A percentile compares a stretch with the other conserved stretches of the same genome.
Conservation (phyloP, 2,329 filamentous ascomycete species). For the Fusarium paranaense region DNA sequence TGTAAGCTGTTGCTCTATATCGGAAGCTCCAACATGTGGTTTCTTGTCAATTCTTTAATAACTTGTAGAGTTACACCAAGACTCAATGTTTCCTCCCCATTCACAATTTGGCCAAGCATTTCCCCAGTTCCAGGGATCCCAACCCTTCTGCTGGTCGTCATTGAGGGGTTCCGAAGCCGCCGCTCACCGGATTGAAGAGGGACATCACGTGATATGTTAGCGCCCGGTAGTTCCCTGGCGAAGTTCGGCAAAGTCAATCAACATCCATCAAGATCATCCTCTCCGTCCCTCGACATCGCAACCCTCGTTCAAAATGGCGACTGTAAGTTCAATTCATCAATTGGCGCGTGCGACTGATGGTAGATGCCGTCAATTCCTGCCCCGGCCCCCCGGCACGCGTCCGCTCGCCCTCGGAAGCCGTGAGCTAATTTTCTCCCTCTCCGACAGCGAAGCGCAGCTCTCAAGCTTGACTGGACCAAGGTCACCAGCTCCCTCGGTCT, state of each 20-base stretch:
- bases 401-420: slow-evolving; percentile 34
- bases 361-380: slow-evolving; percentile 28
- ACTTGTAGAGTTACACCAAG: background rate
- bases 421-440: slow-evolving; percentile 67
- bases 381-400: slow-evolving; percentile 22
- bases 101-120: background rate
- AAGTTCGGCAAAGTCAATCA: slow-evolving; percentile 60
- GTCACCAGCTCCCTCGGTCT: slow-evolving; percentile 94
- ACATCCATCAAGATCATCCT: slow-evolving; percentile 61
- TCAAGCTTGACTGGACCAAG: slow-evolving; percentile 99
- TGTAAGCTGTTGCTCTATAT: background rate
- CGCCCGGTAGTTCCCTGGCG: slow-evolving; percentile 48
- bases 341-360: slow-evolving; percentile 40
- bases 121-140: background rate
- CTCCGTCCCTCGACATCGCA: slow-evolving; percentile 60
- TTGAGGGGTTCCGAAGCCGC: slow-evolving; percentile 42
- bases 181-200: slow-evolving; percentile 20
- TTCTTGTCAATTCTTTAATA: background rate
- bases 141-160: slow-evolving; percentile 1
- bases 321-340: slow-evolving; percentile 66
- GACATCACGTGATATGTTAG: slow-evolving; percentile 50
- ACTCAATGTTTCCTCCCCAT: background rate
- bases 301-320: slow-evolving; percentile 72
- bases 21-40: background rate
- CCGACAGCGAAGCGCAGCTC: slow-evolving; percentile 90